Percentiles rank a stretch among this genome's conserved stretches.
Evolutionary conservation across 495 filamentous ascomycete genomes (phyloP).

Genomic region (Venustampulla echinocandica): DNA sequence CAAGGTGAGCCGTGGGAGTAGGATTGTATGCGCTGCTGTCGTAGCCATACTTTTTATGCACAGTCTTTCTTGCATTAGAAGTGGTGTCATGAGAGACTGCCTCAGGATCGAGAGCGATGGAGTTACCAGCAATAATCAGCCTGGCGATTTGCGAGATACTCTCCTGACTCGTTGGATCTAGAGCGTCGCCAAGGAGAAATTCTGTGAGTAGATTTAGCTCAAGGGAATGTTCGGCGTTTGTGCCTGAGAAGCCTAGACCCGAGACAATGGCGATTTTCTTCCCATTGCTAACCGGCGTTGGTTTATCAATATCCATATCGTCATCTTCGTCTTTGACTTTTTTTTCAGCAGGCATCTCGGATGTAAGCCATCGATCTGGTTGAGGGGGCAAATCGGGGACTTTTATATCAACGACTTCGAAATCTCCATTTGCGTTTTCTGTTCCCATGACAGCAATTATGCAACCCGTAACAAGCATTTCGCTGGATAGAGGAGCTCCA

Average conservation of each 20-base stretch:
- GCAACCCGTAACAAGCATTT: constrained; percentile 79
- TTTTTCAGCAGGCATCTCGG: constrained; percentile 26
- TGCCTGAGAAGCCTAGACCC: constrained; percentile 73
- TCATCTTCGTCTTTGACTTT: constrained; percentile 23
- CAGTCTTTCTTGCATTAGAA: constrained; percentile 22
- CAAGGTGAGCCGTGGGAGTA: constrained; percentile 69
- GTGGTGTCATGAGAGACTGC: constrained; percentile 30
- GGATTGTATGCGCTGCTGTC: constrained; percentile 82
- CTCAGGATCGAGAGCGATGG: constrained; percentile 47
- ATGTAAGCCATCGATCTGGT: constrained; percentile 61
- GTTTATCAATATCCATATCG: constrained; percentile 36
- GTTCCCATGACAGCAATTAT: constrained; percentile 88
- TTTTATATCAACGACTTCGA: constrained; percentile 83
- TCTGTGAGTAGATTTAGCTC: constrained; percentile 72
- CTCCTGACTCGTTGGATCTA: constrained; percentile 46
- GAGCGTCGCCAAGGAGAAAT: constrained; percentile 77
- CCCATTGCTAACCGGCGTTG: constrained; percentile 28
- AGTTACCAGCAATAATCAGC: constrained; percentile 88
- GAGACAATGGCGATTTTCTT: constrained; percentile 83
- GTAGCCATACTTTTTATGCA: constrained; percentile 84
- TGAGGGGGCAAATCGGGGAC: constrained; percentile 80
- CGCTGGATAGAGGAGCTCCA: constrained; percentile 52
- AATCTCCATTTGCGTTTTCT: constrained; percentile 83
- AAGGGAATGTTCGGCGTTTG: constrained; percentile 56
- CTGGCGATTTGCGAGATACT: constrained; percentile 64